Evolutionary conservation across 306 rosid genomes (phyloP).

Genomic region (Dryas octopetala): DNA sequence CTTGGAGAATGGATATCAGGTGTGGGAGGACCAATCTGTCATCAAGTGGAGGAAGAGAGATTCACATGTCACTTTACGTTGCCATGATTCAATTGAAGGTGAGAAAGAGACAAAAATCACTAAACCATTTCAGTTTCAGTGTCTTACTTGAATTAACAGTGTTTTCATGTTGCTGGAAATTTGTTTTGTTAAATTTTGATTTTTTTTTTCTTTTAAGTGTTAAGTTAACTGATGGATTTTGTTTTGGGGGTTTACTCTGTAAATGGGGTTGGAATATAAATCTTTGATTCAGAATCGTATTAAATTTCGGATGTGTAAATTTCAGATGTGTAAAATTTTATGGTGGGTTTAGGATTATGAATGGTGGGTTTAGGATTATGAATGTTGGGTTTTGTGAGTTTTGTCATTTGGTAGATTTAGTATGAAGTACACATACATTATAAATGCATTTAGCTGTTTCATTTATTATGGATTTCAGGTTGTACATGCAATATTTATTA

Average conservation of each 20-base stretch:
- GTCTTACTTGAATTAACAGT: neutral
- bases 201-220: neutral
- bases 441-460: neutral
- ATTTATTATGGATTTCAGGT: neutral
- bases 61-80: constrained; percentile 74
- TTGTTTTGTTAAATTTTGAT: neutral
- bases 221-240: neutral
- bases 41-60: constrained; percentile 93
- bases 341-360: neutral
- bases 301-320: neutral
- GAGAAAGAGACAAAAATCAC: neutral
- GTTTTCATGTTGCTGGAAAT: neutral
- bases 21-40: constrained; percentile 90
- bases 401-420: neutral
- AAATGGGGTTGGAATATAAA: neutral
- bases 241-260: neutral
- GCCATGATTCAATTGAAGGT: constrained; percentile 95
- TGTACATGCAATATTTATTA: neutral
- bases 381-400: no score
- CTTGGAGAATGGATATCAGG: constrained; percentile 51
- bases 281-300: neutral
- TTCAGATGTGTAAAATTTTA: neutral
- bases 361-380: no score
- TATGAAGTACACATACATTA: neutral
- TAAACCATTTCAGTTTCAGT: neutral